phyloP scores from a whole-genome alignment of 139 green algal species.

The Spirogloea muscicola region DNA sequence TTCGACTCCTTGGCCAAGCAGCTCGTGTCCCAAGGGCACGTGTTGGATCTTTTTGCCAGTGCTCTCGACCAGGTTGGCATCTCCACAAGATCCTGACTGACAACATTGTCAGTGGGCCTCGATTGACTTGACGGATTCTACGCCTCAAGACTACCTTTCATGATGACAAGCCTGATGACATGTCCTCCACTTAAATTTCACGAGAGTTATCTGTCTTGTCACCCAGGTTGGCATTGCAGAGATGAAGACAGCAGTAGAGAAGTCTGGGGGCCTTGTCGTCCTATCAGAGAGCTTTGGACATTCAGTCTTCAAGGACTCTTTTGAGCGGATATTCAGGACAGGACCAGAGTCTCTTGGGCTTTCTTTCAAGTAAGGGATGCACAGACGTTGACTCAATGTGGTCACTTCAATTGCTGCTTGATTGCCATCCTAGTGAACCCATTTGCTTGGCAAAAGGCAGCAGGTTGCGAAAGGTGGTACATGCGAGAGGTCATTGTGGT shows the following conservation, averaged over 20 bases:
- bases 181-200: too few species aligned
- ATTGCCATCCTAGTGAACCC: too few species aligned
- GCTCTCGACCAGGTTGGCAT: slow-evolving; percentile 73
- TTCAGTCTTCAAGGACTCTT: slow-evolving; percentile 80
- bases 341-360: slow-evolving; percentile 41
- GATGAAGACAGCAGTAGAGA: slow-evolving; percentile 86
- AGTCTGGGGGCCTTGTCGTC: slow-evolving; percentile 81
- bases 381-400: not conserved
- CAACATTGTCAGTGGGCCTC: too few species aligned
- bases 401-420: not conserved
- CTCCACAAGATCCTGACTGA: not conserved
- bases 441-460: too few species aligned
- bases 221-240: slow-evolving; percentile 93
- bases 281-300: slow-evolving; percentile 86
- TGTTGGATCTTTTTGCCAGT: slow-evolving; percentile 91
- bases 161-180: too few species aligned
- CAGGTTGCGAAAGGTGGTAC: too few species aligned
- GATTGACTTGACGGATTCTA: too few species aligned
- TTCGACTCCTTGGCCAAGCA: slow-evolving; percentile 67
- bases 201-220: too few species aligned
- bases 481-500: too few species aligned
- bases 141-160: too few species aligned
- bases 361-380: slow-evolving; percentile 34
- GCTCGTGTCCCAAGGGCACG: slow-evolving; percentile 74
- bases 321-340: slow-evolving; percentile 58